Conservation (phyloP, 2,329 filamentous ascomycete species). For the Tolypocladium amazonense region DNA sequence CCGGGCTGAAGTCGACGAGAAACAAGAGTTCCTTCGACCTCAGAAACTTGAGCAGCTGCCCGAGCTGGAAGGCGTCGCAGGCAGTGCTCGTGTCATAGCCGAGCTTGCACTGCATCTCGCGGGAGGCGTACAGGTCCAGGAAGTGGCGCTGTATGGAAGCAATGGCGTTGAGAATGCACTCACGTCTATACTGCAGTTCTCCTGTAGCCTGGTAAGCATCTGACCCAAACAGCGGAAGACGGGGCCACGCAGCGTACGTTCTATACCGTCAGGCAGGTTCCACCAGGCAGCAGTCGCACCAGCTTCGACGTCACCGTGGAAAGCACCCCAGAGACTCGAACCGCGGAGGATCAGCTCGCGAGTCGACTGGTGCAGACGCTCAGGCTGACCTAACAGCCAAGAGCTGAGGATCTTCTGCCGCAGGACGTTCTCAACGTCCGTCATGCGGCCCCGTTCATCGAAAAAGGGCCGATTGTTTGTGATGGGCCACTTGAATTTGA, state of each 20-base stretch:
- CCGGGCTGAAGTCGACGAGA: constrained; percentile 44
- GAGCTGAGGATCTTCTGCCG: constrained; percentile 61
- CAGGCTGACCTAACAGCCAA: constrained; percentile 51
- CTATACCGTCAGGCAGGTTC: constrained; percentile 58
- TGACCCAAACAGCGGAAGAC: neutral
- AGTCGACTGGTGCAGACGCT: constrained; percentile 50
- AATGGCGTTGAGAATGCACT: constrained; percentile 57
- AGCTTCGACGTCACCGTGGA: constrained; percentile 18
- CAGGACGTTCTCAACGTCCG: constrained; percentile 50
- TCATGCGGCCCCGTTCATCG: constrained; percentile 23
- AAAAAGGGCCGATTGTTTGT: constrained; percentile 27
- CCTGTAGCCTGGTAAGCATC: constrained; percentile 25
- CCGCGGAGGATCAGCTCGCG: constrained; percentile 57
- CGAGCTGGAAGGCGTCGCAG: constrained; percentile 70
- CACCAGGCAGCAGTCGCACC: constrained; percentile 49
- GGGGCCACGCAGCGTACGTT: constrained; percentile 35
- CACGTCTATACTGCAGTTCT: constrained; percentile 55
- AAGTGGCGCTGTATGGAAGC: constrained; percentile 62
- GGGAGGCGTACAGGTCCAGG: constrained; percentile 54
- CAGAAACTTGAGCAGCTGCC: constrained; percentile 67
- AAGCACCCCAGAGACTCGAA: constrained; percentile 45
- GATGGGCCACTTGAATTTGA: constrained; percentile 45
- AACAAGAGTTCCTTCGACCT: constrained; percentile 48
- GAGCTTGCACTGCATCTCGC: constrained; percentile 57
- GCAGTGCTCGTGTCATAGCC: constrained; percentile 63